A percentile compares a stretch with the other conserved stretches of the same genome.
These are phyloP conservation scores for Dictyostelium intermedium DNA, from an alignment of 78 protist species.

Conservation along the genomic window DNA sequence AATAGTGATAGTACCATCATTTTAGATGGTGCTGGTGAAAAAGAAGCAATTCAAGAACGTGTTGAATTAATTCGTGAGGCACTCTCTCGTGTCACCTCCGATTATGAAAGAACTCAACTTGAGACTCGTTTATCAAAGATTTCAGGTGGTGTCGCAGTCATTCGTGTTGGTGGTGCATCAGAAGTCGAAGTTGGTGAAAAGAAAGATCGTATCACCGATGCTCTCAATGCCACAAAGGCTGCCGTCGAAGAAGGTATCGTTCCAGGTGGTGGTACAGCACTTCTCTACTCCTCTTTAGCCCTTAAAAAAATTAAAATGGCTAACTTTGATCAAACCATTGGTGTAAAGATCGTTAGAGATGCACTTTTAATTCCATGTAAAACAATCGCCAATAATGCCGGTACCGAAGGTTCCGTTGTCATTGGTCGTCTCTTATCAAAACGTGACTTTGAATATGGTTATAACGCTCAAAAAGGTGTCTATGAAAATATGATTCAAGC, in stretches of 20 bases:
- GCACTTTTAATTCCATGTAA: conserved; percentile 94
- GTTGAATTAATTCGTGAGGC: conserved; percentile 88
- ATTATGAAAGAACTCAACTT: conserved; percentile 93
- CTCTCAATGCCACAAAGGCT: conserved; percentile 99
- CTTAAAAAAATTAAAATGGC: conserved; percentile 73
- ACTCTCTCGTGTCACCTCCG: conserved; percentile 85
- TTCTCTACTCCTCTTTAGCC: conserved; percentile 85
- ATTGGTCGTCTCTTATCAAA: conserved; percentile 92
- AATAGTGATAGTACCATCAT: conserved; percentile 96
- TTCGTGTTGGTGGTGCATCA: conserved; percentile 99
- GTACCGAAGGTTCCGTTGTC: conserved; percentile 97
- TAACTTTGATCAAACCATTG: conserved; percentile 94
- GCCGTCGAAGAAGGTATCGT: conserved; percentile 99
- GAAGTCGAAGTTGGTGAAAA: conserved; percentile 99
- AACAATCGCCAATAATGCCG: conserved; percentile 96
- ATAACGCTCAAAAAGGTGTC: conserved; percentile 91
- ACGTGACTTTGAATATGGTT: conserved; percentile 88
- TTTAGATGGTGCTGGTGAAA: conserved; percentile 96
- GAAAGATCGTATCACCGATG: conserved; percentile 99
- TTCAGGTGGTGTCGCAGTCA: conserved; percentile 98
- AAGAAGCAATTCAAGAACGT: conserved; percentile 92
- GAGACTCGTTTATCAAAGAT: conserved; percentile 98
- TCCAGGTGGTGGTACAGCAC: conserved; percentile 98
- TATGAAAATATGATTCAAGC: conserved; percentile 94
- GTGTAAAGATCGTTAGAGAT: conserved; percentile 92